Conservation (phyloP, 495 filamentous ascomycete species). For the Podospora bellae-mahoneyi region DNA sequence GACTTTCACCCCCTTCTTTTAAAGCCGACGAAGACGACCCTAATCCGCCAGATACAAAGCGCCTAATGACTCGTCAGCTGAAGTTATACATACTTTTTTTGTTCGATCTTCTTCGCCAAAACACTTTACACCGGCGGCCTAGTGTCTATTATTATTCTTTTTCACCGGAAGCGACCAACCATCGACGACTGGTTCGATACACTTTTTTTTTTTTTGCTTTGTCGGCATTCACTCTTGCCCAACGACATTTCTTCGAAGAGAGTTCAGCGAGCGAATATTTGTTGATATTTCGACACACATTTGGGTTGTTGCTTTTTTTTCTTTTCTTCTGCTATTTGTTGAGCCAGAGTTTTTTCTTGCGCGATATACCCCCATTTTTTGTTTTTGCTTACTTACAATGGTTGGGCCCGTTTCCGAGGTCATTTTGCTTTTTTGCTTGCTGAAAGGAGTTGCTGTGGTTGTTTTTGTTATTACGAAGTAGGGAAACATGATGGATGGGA, state of each 20-base stretch:
- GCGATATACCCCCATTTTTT: no score
- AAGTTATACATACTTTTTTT: slow-evolving; percentile 1
- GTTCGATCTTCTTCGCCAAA: not conserved
- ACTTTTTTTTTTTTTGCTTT: slow-evolving; percentile 13
- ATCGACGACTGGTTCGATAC: not conserved
- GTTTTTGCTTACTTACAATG: no score
- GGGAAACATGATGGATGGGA: slow-evolving; percentile 1
- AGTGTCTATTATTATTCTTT: slow-evolving; percentile 27
- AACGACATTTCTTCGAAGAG: slow-evolving; percentile 26
- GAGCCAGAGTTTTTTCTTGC: not conserved
- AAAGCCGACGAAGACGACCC: not conserved
- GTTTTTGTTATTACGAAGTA: not conserved
- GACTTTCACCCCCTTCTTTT: not conserved
- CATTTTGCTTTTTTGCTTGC: slow-evolving; percentile 12
- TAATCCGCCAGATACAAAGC: not conserved
- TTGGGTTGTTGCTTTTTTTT: not conserved
- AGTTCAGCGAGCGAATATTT: slow-evolving; percentile 1
- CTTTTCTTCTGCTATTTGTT: not conserved
- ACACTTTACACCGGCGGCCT: slow-evolving; percentile 14
- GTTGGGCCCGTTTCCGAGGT: not conserved
- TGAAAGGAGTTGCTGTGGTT: not conserved
- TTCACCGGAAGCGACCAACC: not conserved
- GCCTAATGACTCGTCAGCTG: not conserved
- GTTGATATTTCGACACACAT: no score
- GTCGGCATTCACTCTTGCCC: slow-evolving; percentile 12